Conservation (phyloP, 257 asterid genomes). For the Nicotiana benthamiana region DNA sequence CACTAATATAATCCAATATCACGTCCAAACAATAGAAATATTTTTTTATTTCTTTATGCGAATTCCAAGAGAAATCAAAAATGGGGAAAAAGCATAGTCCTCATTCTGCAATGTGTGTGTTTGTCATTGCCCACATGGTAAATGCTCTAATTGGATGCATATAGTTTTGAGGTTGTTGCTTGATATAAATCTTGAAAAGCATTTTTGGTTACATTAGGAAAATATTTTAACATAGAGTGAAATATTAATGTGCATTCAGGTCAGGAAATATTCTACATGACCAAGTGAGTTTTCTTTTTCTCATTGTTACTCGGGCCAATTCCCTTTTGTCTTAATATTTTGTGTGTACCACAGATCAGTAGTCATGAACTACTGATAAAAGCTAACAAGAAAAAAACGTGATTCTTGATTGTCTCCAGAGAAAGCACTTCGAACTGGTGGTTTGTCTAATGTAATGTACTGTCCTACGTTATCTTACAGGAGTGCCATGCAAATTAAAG, state of each 20-base stretch:
- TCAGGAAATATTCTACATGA: neutral
- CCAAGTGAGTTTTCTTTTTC: neutral
- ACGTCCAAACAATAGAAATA: neutral
- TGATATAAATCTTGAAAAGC: neutral
- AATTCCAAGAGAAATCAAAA: neutral
- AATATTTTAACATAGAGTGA: neutral
- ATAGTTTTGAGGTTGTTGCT: neutral
- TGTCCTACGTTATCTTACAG: constrained; percentile 21
- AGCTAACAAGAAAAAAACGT: neutral
- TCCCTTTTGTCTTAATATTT: neutral
- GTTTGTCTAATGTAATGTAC: neutral
- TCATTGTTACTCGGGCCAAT: neutral
- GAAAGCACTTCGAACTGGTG: neutral
- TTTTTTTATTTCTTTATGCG: neutral
- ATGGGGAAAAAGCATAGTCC: neutral
- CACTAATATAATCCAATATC: neutral
- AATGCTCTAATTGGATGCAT: neutral
- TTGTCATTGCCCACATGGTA: neutral
- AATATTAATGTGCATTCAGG: neutral
- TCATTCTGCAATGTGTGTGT: neutral
- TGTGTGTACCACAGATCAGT: neutral
- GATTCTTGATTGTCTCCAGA: neutral
- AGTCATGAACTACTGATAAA: neutral
- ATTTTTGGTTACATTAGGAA: neutral
- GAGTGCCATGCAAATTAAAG: constrained; percentile 63